Evolutionary conservation across 257 asterid genomes (phyloP).

Genomic region (Solanum neorickii): DNA sequence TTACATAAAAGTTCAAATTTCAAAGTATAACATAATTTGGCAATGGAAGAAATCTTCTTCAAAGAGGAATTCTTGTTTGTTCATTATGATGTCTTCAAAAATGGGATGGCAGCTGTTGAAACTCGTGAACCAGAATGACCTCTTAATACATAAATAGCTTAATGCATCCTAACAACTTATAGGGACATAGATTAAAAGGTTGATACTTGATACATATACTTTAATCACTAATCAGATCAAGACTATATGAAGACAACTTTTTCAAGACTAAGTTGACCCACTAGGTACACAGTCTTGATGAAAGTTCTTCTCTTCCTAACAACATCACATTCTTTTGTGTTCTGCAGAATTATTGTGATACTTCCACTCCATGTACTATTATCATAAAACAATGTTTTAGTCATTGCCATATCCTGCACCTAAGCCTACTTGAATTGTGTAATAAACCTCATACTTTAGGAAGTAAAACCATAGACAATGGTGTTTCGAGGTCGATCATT

Average conservation of each 20-base stretch:
- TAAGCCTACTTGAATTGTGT: not conserved
- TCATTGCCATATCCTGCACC: not conserved
- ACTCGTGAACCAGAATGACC: not conserved
- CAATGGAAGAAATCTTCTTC: not conserved
- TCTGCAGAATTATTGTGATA: not conserved
- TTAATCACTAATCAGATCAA: not conserved
- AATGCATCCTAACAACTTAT: not conserved
- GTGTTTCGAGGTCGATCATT: not conserved
- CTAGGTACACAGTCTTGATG: not conserved
- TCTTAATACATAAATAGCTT: not conserved
- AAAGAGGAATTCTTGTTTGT: not conserved
- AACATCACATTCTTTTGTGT: not conserved
- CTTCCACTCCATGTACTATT: not conserved
- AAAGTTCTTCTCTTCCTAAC: not conserved
- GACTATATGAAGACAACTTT: not conserved
- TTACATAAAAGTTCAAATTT: not conserved
- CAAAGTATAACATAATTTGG: not conserved
- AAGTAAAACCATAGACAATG: not conserved
- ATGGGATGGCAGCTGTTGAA: not conserved
- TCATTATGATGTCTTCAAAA: not conserved
- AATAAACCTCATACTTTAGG: not conserved
- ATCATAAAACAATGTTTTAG: not conserved
- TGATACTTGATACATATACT: not conserved
- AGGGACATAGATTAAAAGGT: not conserved
- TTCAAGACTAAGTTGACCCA: not conserved